Base-by-base conservation (phyloP, 441 rosid species). In the Codiaeum variegatum region DNA sequence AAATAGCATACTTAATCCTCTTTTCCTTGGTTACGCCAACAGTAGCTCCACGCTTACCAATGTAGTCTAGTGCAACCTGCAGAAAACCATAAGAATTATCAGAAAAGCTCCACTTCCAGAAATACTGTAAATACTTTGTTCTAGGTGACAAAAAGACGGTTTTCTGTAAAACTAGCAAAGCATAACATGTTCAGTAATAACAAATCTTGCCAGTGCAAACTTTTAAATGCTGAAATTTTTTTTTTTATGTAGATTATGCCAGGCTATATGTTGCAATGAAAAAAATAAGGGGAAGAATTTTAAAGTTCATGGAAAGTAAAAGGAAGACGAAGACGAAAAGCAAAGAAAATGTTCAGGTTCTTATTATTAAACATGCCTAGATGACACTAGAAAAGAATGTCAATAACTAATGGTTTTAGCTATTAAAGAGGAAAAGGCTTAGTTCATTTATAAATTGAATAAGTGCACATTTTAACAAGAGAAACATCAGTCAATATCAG, bases 61-160 rank as follows among this genome's bases (percentile, higher is more conserved):
- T 95, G 75, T 88, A 95, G 62, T 95, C 98, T 13, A 95, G 91
- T 15, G 99, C 99, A 80, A 95, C 99, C 99, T 95, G 81, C 78
- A 82, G 62, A 62, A 68, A 36, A 67, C 15, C 38, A 1, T 24
- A 74, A 70, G 62, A 66, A 13, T 65, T 52, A 42, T 64, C 60
- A 55, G 58, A 10, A 62, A 46, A 38, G 42, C 62, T 23, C 67
- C 66, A 44, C 2, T 23, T 38, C 55, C 46, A 52, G 61, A 46
- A 66, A 9, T 24, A 21, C 40, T 59, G 38, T 18, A n/a, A 23
- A 26, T n/a, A 34, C 24, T 18, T 16, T 3, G n/a, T 28, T 61
- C 51, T 62, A 49, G 46, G 44, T 60, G 70, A 47, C 28, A 44
- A 71, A 13, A 63, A 29, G 9, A 40, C 55, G 51, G 58, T 38